Conservation (phyloP, 2,329 filamentous ascomycete genomes). For the Elsinoe necatrix region DNA sequence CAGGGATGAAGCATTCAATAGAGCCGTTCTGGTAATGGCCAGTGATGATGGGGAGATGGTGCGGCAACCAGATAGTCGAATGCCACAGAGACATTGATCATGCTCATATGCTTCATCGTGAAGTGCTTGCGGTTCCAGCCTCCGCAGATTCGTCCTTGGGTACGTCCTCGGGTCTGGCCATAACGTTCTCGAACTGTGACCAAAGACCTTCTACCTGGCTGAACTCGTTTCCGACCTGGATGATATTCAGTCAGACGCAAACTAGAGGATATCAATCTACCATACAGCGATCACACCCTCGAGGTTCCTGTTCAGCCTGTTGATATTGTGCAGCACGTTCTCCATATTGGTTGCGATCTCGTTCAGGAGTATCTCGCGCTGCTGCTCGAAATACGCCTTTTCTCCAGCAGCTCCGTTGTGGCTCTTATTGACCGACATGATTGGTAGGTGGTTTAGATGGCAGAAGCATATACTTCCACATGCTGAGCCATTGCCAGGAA, state of each 20-base stretch:
- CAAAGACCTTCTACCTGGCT: slow-evolving; percentile 93
- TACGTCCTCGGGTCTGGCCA: slow-evolving; percentile 55
- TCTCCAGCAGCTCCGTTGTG: slow-evolving; percentile 29
- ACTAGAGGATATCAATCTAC: slow-evolving; percentile 19
- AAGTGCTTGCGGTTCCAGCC: neutral
- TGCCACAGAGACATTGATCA: slow-evolving; percentile 7
- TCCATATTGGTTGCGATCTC: slow-evolving; percentile 74
- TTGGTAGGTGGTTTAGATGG: neutral
- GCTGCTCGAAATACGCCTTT: slow-evolving; percentile 65
- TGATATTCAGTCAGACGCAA: slow-evolving; percentile 25
- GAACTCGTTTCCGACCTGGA: slow-evolving; percentile 77
- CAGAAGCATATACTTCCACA: too few relatives aligned
- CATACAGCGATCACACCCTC: slow-evolving; percentile 82
- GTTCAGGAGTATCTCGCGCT: slow-evolving; percentile 60
- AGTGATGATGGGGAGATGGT: neutral
- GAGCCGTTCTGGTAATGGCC: slow-evolving; percentile 15
- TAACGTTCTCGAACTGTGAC: slow-evolving; percentile 95
- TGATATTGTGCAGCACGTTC: slow-evolving; percentile 89
- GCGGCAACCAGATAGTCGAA: neutral
- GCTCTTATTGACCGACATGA: neutral
- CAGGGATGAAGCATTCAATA: slow-evolving; percentile 1
- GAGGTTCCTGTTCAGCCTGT: slow-evolving; percentile 83
- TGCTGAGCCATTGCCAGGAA: too few relatives aligned
- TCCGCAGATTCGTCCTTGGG: slow-evolving; percentile 1
- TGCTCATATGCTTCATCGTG: neutral